These are phyloP conservation scores for Tolypocladium nubicola DNA, from an alignment of 2,329 filamentous ascomycete genomes.

Conservation along the genomic window DNA sequence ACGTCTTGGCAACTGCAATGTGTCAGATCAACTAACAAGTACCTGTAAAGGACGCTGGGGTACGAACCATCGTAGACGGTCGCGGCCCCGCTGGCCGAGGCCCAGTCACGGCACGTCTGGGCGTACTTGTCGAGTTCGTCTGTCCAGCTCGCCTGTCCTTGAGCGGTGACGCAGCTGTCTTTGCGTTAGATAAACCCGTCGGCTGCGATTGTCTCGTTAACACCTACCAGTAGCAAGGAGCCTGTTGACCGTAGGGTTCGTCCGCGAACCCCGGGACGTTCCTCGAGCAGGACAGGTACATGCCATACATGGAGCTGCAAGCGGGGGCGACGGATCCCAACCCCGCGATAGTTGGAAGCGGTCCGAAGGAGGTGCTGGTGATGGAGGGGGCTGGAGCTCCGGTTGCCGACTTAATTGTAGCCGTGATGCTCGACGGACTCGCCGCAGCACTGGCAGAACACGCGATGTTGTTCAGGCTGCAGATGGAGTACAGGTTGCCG, in stretches of 20 bases:
- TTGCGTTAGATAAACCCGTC: background rate
- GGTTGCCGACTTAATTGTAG: background rate
- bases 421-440: background rate
- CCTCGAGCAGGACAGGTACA: conserved; percentile 15
- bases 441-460: background rate
- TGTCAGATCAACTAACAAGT: conserved; percentile 1
- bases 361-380: conserved; percentile 1
- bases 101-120: conserved; percentile 19
- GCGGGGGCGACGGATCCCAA: conserved; percentile 9
- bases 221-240: conserved; percentile 21
- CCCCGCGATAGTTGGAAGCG: background rate
- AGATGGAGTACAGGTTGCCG: conserved; percentile 13
- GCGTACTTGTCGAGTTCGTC: conserved; percentile 18
- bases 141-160: conserved; percentile 14
- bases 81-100: conserved; percentile 13
- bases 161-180: conserved; percentile 12
- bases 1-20: conserved; percentile 15
- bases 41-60: too few species aligned
- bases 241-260: conserved; percentile 15
- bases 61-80: conserved; percentile 14
- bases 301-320: conserved; percentile 15
- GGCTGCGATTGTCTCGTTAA: too few species aligned
- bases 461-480: background rate
- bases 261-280: conserved; percentile 13
- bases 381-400: conserved; percentile 6